Conservation (phyloP, 176 grass and related monocot species). For the Oryza glaberrima region DNA sequence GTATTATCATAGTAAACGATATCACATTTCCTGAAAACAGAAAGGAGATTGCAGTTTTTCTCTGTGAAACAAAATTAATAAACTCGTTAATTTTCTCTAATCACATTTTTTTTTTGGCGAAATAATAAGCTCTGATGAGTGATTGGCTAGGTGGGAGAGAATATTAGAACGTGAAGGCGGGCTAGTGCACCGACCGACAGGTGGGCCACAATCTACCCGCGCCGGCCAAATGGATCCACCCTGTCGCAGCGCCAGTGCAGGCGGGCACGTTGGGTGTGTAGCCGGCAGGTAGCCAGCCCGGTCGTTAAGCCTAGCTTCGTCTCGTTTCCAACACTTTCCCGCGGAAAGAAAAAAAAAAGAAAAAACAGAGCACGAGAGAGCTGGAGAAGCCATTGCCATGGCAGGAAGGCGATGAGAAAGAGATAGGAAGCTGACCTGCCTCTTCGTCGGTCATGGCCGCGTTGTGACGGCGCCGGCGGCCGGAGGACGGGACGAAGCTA, state of each 20-base stretch:
- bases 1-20: no score
- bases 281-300: slow-evolving; percentile 2
- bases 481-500: background rate
- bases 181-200: background rate
- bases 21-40: background rate
- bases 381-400: background rate
- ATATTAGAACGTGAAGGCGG: slow-evolving; percentile 45
- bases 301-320: slow-evolving; percentile 30
- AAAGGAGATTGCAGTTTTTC: background rate
- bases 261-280: slow-evolving; percentile 30
- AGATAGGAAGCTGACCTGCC: background rate
- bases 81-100: background rate
- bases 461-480: background rate
- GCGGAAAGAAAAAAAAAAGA: background rate
- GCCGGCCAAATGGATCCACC: slow-evolving; percentile 33
- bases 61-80: background rate
- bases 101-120: background rate
- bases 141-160: slow-evolving; percentile 29
- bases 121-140: background rate
- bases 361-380: slow-evolving; percentile 2
- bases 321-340: slow-evolving; percentile 21
- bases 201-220: slow-evolving; percentile 13
- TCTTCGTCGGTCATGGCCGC: background rate
- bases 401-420: background rate
- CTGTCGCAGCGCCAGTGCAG: slow-evolving; percentile 35